These are phyloP conservation scores for Pseudogymnoascus pannorum DNA, from an alignment of 2,329 filamentous ascomycete species.

Conservation along the genomic window DNA sequence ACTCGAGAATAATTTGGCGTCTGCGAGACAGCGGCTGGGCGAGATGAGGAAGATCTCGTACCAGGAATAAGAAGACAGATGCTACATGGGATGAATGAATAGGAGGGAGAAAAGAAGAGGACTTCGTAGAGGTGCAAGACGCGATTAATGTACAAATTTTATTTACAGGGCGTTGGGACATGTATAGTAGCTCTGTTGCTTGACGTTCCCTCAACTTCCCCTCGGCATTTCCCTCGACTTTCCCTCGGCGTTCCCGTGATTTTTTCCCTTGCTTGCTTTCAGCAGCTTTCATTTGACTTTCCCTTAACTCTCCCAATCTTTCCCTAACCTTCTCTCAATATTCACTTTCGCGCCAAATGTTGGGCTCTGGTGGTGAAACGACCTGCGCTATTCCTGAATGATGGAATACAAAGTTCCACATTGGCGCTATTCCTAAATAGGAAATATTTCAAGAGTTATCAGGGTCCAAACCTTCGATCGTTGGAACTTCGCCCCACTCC, in stretches of 20 bases:
- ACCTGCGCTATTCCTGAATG: background rate
- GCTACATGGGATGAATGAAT: background rate
- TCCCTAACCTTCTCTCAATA: background rate
- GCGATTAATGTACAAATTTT: background rate
- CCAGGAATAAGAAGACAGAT: constrained; percentile 21
- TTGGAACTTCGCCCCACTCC: background rate
- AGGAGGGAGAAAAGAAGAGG: background rate
- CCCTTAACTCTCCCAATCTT: background rate
- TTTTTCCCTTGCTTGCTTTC: background rate
- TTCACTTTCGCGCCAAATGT: background rate
- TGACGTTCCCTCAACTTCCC: background rate
- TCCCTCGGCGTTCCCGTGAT: background rate
- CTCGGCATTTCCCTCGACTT: background rate
- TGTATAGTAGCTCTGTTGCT: background rate
- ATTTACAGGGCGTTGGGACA: background rate
- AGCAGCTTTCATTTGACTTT: background rate
- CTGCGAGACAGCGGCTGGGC: constrained; percentile 75
- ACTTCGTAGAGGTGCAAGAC: background rate
- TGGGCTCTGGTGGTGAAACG: background rate
- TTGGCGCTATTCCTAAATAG: background rate
- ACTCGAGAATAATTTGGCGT: constrained; percentile 76
- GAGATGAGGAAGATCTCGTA: constrained; percentile 67
- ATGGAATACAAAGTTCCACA: background rate
- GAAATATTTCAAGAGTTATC: background rate
- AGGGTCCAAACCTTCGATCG: constrained; percentile 4